Conservation (phyloP, 805 yeast genomes). For the Ogataea ramenticola region DNA sequence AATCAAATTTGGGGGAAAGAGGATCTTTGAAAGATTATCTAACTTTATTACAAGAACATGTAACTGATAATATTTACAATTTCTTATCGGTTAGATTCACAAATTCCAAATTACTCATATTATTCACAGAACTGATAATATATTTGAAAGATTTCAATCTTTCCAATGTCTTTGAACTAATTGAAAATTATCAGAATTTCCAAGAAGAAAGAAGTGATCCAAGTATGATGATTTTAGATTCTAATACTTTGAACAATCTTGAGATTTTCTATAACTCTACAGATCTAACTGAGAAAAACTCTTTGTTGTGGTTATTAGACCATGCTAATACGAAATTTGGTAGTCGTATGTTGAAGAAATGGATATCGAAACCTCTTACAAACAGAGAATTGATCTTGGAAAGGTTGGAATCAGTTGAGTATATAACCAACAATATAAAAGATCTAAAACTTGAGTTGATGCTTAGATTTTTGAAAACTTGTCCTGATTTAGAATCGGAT, state of each 20-base stretch:
- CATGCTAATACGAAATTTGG: conserved; percentile 81
- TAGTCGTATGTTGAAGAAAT: conserved; percentile 50
- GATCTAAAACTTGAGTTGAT: conserved; percentile 28
- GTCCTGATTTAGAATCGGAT: conserved; percentile 52
- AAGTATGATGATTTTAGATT: conserved; percentile 48
- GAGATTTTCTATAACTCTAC: conserved; percentile 71
- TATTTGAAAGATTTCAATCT: conserved; percentile 62
- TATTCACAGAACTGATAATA: conserved; percentile 35
- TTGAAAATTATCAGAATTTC: conserved; percentile 34
- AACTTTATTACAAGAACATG: neutral
- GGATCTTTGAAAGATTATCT: neutral
- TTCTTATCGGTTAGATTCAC: conserved; percentile 11
- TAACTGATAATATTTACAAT: conserved; percentile 4
- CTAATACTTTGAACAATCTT: conserved; percentile 59
- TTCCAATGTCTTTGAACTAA: conserved; percentile 44
- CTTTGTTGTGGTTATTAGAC: conserved; percentile 73
- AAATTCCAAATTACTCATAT: conserved; percentile 3
- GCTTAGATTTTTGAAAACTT: conserved; percentile 17
- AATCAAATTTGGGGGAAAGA: neutral
- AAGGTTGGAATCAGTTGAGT: conserved; percentile 57
- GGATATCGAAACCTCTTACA: conserved; percentile 72
- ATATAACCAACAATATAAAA: conserved; percentile 33
- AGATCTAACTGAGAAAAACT: conserved; percentile 50
- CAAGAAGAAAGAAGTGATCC: conserved; percentile 41
- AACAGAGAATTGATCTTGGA: conserved; percentile 37